Percentiles rank a stretch among this genome's conserved stretches.
Conservation (phyloP, 169 alveolate species). For the Ophryocystis elektroscirrha region DNA sequence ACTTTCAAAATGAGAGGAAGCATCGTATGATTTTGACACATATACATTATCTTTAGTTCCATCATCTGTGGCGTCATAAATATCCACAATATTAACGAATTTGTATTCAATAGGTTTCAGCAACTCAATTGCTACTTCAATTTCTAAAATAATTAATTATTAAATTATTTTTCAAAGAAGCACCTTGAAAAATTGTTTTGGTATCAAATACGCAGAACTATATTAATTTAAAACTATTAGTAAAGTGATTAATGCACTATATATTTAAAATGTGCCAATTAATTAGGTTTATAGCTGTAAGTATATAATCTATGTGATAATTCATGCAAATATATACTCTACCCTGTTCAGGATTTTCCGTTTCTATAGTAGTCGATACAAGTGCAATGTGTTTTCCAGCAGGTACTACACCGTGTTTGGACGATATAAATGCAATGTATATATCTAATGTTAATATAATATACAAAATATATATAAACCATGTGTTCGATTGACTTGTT, state of each 20-base stretch:
- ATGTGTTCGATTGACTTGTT: constrained; percentile 62
- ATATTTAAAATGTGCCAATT: background rate
- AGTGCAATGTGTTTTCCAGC: constrained; percentile 58
- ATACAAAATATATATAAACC: constrained; percentile 14
- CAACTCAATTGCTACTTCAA: constrained; percentile 70
- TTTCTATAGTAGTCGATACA: constrained; percentile 82
- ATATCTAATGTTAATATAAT: constrained; percentile 34
- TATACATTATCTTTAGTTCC: constrained; percentile 58
- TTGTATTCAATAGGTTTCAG: constrained; percentile 70
- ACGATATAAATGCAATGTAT: constrained; percentile 71
- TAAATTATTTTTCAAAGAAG: no score
- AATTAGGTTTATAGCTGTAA: background rate
- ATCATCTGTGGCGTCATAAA: constrained; percentile 55
- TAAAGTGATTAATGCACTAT: no score
- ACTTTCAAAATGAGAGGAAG: constrained; percentile 87
- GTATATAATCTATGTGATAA: background rate
- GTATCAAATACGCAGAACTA: no score
- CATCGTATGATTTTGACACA: constrained; percentile 75
- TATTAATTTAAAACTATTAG: no score
- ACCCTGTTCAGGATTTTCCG: constrained; percentile 54
- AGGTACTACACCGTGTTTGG: constrained; percentile 29
- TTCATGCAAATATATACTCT: background rate
- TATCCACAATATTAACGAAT: constrained; percentile 58
- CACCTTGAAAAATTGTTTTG: no score
- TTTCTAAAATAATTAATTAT: constrained; percentile 31